Percentiles rank a stretch among this genome's conserved stretches.
Conservation (phyloP, 257 asterid genomes). For the Solanum commersonii region DNA sequence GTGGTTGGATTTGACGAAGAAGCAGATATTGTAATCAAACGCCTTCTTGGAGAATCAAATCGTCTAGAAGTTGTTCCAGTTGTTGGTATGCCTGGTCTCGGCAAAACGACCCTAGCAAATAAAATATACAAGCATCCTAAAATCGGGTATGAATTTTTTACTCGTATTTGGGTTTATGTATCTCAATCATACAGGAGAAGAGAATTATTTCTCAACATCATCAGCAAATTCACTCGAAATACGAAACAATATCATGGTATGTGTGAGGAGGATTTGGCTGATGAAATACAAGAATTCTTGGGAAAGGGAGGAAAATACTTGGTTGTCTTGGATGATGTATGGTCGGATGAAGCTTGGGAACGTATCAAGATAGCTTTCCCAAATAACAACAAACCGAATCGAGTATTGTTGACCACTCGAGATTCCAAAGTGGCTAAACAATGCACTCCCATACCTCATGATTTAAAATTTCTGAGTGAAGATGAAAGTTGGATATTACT, state of each 20-base stretch:
- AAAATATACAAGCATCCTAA: conserved; percentile 18
- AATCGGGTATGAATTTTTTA: conserved; percentile 24
- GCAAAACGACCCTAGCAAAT: conserved; percentile 37
- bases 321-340: conserved; percentile 40
- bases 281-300: background rate
- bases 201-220: background rate
- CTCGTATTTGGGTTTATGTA: conserved; percentile 6
- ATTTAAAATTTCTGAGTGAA: background rate
- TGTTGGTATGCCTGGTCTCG: conserved; percentile 50
- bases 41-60: conserved; percentile 10
- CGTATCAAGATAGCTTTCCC: conserved; percentile 19
- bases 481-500: conserved; percentile 35
- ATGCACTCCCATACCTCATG: conserved; percentile 25
- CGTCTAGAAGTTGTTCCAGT: conserved; percentile 27
- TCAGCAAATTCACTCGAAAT: background rate
- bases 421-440: conserved; percentile 4
- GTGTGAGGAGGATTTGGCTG: background rate
- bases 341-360: conserved; percentile 25
- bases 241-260: background rate
- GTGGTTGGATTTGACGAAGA: conserved; percentile 47
- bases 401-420: conserved; percentile 42
- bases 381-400: background rate
- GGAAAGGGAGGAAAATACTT: conserved; percentile 14
- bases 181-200: conserved; percentile 29
- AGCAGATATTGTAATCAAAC: conserved; percentile 11